Conservation (phyloP, 169 alveolate genomes). For the Eimeria necatrix region DNA sequence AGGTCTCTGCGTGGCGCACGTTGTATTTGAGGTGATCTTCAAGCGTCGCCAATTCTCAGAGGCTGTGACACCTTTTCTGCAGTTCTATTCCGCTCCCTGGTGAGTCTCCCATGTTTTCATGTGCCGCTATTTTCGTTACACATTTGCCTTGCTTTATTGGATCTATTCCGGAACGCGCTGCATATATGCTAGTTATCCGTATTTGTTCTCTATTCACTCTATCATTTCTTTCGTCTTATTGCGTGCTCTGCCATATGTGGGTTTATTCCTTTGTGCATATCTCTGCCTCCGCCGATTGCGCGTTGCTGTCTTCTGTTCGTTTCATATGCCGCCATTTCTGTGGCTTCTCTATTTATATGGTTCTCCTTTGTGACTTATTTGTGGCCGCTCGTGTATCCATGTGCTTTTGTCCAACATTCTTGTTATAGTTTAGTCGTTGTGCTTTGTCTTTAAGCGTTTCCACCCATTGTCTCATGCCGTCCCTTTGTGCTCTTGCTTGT, state of each 20-base stretch:
- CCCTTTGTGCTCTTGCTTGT: too few species aligned
- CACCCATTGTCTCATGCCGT: too few species aligned
- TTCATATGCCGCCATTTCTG: too few species aligned
- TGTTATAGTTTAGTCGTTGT: too few species aligned
- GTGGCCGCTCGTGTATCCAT: neutral
- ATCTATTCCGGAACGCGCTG: too few species aligned
- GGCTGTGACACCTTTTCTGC: neutral
- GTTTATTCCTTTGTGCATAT: neutral
- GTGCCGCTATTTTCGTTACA: too few species aligned
- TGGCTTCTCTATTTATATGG: neutral
- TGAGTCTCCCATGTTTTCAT: neutral
- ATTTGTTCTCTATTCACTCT: neutral
- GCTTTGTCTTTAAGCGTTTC: too few species aligned
- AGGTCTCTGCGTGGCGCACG: slow-evolving; percentile 61
- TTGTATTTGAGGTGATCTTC: slow-evolving; percentile 35
- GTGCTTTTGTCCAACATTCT: neutral
- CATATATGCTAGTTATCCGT: neutral
- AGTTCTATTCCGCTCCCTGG: slow-evolving; percentile 66
- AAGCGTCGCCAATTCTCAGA: slow-evolving; percentile 40
- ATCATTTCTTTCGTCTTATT: neutral
- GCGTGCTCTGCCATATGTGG: neutral
- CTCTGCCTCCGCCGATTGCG: neutral
- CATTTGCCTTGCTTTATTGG: too few species aligned
- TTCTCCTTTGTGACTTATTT: neutral
- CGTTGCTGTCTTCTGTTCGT: neutral